Percentiles rank a stretch among this genome's conserved stretches.
Evolutionary conservation across 1,284 basidiomycete genomes (phyloP).

Genomic region (Rhizoctonia solani): DNA sequence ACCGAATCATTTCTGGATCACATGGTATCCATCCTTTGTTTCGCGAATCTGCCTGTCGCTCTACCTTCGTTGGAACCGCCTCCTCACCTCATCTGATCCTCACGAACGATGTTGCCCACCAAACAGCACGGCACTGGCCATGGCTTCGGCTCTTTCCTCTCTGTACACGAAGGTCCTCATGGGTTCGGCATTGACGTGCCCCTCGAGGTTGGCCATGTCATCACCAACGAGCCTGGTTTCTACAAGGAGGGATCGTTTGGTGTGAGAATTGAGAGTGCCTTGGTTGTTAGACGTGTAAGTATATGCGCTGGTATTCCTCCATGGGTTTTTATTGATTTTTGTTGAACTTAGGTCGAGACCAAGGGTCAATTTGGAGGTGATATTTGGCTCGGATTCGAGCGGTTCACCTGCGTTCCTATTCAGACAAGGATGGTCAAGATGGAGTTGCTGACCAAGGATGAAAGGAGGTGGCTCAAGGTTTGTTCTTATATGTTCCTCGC

Average conservation of each 20-base stretch:
- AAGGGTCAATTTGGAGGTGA: slow-evolving; percentile 72
- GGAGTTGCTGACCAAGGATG: slow-evolving; percentile 78
- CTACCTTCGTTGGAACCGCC: no score
- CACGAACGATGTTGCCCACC: no score
- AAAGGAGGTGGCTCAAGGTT: slow-evolving; percentile 89
- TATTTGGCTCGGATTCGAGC: slow-evolving; percentile 84
- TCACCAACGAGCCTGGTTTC: slow-evolving; percentile 87
- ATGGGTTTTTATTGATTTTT: background rate
- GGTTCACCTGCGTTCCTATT: slow-evolving; percentile 86
- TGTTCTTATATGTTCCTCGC: slow-evolving; percentile 2
- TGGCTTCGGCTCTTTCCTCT: slow-evolving; percentile 76
- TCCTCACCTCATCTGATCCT: no score
- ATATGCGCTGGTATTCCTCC: slow-evolving; percentile 49
- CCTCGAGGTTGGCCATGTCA: slow-evolving; percentile 80
- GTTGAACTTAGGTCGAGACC: slow-evolving; percentile 54
- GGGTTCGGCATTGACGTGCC: slow-evolving; percentile 68
- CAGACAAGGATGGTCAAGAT: slow-evolving; percentile 90
- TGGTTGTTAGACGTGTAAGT: slow-evolving; percentile 69
- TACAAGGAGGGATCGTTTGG: slow-evolving; percentile 86
- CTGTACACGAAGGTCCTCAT: slow-evolving; percentile 52
- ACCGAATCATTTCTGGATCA: no score
- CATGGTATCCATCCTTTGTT: no score
- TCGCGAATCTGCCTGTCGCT: no score
- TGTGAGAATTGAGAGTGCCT: slow-evolving; percentile 85
- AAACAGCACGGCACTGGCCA: slow-evolving; percentile 80